Evolutionary conservation across 1,284 basidiomycete genomes (phyloP).

Genomic region (Bjerkandera adusta): DNA sequence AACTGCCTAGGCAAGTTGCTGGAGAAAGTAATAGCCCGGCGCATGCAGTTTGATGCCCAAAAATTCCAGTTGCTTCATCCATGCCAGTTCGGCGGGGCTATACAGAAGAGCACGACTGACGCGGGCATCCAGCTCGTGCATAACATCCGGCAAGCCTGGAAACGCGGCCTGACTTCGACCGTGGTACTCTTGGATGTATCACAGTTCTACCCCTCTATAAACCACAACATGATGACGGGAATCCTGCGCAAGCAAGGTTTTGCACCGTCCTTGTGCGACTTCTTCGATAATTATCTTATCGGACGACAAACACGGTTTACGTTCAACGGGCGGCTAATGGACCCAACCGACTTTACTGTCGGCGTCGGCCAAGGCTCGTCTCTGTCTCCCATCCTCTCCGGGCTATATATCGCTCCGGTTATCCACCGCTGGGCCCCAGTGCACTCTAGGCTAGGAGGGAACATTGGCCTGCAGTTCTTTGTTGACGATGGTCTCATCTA

Average conservation of each 20-base stretch:
- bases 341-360: constrained; percentile 6
- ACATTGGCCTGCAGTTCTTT: constrained; percentile 9
- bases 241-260: constrained; percentile 12
- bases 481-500: constrained; percentile 18
- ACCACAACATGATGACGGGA: constrained; percentile 3
- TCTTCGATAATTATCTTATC: constrained; percentile 11
- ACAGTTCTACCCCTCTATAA: constrained; percentile 16
- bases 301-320: constrained; percentile 11
- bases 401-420: constrained; percentile 11
- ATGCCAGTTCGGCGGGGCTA: constrained; percentile 25
- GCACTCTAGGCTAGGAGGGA: neutral
- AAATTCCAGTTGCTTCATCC: constrained; percentile 17
- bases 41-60: constrained; percentile 15
- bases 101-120: constrained; percentile 18
- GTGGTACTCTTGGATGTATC: constrained; percentile 13
- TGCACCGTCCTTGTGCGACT: constrained; percentile 1
- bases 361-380: constrained; percentile 17
- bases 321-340: constrained; percentile 2
- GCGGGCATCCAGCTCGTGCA: constrained; percentile 13
- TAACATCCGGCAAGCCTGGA: constrained; percentile 10
- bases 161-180: neutral
- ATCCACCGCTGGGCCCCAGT: constrained; percentile 1
- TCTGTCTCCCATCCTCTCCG: constrained; percentile 16
- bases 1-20: constrained; percentile 24
- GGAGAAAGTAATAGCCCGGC: constrained; percentile 20